phyloP scores from a whole-genome alignment of 2,329 filamentous ascomycete genomes.

The Aspergillus amoenus region DNA sequence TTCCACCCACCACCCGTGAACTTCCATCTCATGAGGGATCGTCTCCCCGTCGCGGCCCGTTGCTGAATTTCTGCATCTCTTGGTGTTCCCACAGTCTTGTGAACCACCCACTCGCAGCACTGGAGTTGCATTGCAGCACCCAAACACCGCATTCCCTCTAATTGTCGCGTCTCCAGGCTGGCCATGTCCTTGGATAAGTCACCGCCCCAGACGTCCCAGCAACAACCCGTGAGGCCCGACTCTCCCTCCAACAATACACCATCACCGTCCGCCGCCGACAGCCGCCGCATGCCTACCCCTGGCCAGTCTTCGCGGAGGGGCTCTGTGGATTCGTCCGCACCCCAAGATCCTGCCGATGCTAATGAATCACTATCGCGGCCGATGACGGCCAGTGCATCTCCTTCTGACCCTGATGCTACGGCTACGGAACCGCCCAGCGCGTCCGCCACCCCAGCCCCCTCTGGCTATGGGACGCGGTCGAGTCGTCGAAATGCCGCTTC shows the following conservation, averaged over 20 bases:
- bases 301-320: conserved; percentile 38
- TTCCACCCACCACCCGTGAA: conserved; percentile 17
- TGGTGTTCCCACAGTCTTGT: conserved; percentile 20
- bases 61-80: conserved; percentile 25
- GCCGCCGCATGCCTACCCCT: conserved; percentile 23
- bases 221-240: conserved; percentile 28
- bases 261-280: conserved; percentile 8
- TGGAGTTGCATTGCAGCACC: conserved; percentile 21
- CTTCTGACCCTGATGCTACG: conserved; percentile 40
- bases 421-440: conserved; percentile 37
- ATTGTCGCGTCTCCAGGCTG: conserved; percentile 24
- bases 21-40: conserved; percentile 24
- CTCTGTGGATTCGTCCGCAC: conserved; percentile 21
- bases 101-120: conserved; percentile 12
- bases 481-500: conserved; percentile 80
- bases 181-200: conserved; percentile 34
- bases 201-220: conserved; percentile 27
- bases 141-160: conserved; percentile 14
- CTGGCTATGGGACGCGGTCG: conserved; percentile 94
- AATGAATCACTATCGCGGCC: conserved; percentile 41
- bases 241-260: conserved; percentile 21
- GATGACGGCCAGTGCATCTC: conserved; percentile 46
- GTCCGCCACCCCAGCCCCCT: conserved; percentile 63
- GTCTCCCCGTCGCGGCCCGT: conserved; percentile 26
- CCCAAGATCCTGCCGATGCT: conserved; percentile 24